phyloP scores from a whole-genome alignment of 2,329 filamentous ascomycete species.

The Myriosclerotinia scirpicola region DNA sequence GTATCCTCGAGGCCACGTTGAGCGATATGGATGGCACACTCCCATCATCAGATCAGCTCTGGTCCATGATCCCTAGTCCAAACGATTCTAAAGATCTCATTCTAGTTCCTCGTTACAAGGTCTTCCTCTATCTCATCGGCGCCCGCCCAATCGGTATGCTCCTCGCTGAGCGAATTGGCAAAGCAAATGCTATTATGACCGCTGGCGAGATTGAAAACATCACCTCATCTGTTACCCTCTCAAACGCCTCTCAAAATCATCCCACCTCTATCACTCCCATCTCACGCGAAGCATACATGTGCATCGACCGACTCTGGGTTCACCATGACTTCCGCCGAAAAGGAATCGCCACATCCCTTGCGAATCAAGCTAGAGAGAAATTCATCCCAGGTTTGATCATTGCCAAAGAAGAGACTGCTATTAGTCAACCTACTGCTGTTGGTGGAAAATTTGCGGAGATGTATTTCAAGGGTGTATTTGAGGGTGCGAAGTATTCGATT shows the following conservation, averaged over 20 bases:
- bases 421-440: conserved; percentile 65
- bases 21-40: conserved; percentile 19
- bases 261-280: not conserved
- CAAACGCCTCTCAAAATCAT: not conserved
- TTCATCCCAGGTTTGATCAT: conserved; percentile 57
- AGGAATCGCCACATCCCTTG: conserved; percentile 56
- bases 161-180: conserved; percentile 27
- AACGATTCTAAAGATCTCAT: conserved; percentile 10
- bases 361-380: conserved; percentile 54
- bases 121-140: conserved; percentile 32
- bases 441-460: conserved; percentile 55
- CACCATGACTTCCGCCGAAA: conserved; percentile 55
- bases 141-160: conserved; percentile 25
- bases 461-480: conserved; percentile 42
- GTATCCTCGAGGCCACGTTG: conserved; percentile 16
- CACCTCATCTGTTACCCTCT: too few species aligned
- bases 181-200: conserved; percentile 7
- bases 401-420: conserved; percentile 56
- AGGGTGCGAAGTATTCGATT: not conserved
- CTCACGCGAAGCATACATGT: conserved; percentile 13
- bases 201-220: not conserved
- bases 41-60: conserved; percentile 5
- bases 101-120: conserved; percentile 27
- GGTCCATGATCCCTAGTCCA: conserved; percentile 23
- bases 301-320: conserved; percentile 65